Conservation (phyloP, 768 basidiomycete genomes). For the Leccinum variicolor region DNA sequence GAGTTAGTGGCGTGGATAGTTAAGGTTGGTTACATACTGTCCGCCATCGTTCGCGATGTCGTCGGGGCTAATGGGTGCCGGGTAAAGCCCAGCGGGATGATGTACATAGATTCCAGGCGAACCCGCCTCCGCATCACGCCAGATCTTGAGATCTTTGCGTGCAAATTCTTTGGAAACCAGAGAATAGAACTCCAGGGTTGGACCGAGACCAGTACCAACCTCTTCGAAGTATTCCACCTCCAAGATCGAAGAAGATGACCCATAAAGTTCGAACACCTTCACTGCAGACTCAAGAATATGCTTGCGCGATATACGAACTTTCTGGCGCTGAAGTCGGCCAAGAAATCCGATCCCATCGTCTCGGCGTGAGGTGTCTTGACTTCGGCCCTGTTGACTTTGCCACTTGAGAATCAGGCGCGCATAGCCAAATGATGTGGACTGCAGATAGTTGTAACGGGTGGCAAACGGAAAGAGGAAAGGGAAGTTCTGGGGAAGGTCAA, state of each 20-base stretch:
- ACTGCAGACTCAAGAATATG: constrained; percentile 94
- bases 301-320: constrained; percentile 93
- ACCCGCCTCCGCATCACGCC: constrained; percentile 79
- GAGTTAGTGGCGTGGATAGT: neutral
- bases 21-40: constrained; percentile 48
- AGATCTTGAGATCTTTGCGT: constrained; percentile 80
- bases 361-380: constrained; percentile 74
- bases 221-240: constrained; percentile 99
- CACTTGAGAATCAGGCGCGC: constrained; percentile 92
- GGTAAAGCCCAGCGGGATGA: constrained; percentile 85
- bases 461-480: constrained; percentile 99
- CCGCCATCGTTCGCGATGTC: constrained; percentile 71
- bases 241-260: constrained; percentile 87
- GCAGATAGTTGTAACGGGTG: constrained; percentile 94
- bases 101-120: constrained; percentile 69
- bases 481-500: constrained; percentile 94
- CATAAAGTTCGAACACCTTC: constrained; percentile 96
- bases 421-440: constrained; percentile 97
- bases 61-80: constrained; percentile 71
- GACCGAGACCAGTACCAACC: constrained; percentile 95
- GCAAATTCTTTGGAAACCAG: constrained; percentile 95
- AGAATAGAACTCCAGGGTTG: constrained; percentile 98
- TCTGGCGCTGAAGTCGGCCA: constrained; percentile 90
- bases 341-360: constrained; percentile 93
- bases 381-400: constrained; percentile 83